Evolutionary conservation across 2,329 filamentous ascomycete species (phyloP).

Genomic region (Fusarium heterosporum): DNA sequence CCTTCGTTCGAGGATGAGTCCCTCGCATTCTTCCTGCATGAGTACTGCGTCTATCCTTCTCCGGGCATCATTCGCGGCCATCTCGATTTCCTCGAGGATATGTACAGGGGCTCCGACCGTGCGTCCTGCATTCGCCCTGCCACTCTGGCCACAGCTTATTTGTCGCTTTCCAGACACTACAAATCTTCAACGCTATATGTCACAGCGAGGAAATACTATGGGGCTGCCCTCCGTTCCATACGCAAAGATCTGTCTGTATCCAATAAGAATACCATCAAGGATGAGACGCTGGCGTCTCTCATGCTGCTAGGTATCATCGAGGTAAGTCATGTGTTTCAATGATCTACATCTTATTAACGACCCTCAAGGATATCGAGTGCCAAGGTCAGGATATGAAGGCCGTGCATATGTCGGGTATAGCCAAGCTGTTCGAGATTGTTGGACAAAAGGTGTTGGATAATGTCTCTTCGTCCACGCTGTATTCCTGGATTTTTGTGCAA

Average conservation of each 20-base stretch:
- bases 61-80: conserved; percentile 20
- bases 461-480: conserved; percentile 1
- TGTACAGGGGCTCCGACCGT: conserved; percentile 21
- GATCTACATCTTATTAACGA: conserved; percentile 11
- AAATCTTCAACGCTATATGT: conserved; percentile 34
- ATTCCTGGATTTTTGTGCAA: conserved; percentile 32
- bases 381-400: conserved; percentile 30
- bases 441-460: conserved; percentile 18
- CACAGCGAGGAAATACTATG: conserved; percentile 26
- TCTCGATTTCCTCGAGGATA: conserved; percentile 26
- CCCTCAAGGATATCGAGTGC: conserved; percentile 31
- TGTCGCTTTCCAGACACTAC: conserved; percentile 33
- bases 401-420: conserved; percentile 33
- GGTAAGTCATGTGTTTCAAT: conserved; percentile 2
- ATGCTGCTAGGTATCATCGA: conserved; percentile 37
- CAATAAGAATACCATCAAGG: conserved; percentile 10
- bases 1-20: conserved; percentile 36
- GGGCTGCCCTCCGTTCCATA: conserved; percentile 23
- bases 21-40: conserved; percentile 23
- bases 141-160: conserved; percentile 24
- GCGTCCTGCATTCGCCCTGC: conserved; percentile 31
- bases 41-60: conserved; percentile 23
- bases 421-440: conserved; percentile 28
- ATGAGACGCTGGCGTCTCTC: conserved; percentile 28
- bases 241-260: conserved; percentile 30